Percentiles rank a stretch among this genome's conserved stretches.
Evolutionary conservation across 371 early-diverging fungal species (phyloP).

Genomic region (Caulochytrium protostelioides): DNA sequence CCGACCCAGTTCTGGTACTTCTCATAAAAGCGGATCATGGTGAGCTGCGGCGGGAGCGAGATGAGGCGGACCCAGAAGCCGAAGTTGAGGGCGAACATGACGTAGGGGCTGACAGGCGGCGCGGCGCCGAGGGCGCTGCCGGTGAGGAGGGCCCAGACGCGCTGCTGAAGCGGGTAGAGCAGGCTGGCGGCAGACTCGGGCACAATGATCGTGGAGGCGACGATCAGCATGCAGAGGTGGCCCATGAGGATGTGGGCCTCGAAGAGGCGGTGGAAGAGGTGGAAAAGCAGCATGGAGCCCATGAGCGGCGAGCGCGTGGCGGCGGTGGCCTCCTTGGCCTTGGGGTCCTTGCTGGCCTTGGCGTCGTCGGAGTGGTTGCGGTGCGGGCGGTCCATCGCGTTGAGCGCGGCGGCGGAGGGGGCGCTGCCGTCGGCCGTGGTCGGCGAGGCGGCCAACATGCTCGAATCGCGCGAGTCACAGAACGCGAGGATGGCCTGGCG

Average conservation of each 20-base stretch:
- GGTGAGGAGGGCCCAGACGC: background rate
- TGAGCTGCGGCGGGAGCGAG: slow-evolving; percentile 11
- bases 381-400: too few species aligned
- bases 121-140: too few species aligned
- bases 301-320: too few species aligned
- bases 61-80: slow-evolving; percentile 16
- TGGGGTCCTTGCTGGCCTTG: background rate
- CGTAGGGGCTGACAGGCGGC: slow-evolving; percentile 18
- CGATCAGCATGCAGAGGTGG: slow-evolving; percentile 15
- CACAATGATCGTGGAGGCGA: slow-evolving; percentile 9
- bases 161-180: too few species aligned
- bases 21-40: slow-evolving; percentile 19
- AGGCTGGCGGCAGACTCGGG: slow-evolving; percentile 6
- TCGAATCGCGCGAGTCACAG: too few species aligned
- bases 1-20: slow-evolving; percentile 25
- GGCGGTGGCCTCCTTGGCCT: too few species aligned
- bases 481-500: slow-evolving; percentile 9
- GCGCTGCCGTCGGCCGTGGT: too few species aligned
- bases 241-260: slow-evolving; percentile 25
- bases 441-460: too few species aligned
- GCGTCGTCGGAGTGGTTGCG: background rate
- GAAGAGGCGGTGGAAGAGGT: slow-evolving; percentile 16
- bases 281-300: background rate
- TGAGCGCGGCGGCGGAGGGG: too few species aligned
- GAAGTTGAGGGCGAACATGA: slow-evolving; percentile 10